phyloP scores from a whole-genome alignment of 768 basidiomycete species.

The Pseudohyphozyma bogoriensis region DNA sequence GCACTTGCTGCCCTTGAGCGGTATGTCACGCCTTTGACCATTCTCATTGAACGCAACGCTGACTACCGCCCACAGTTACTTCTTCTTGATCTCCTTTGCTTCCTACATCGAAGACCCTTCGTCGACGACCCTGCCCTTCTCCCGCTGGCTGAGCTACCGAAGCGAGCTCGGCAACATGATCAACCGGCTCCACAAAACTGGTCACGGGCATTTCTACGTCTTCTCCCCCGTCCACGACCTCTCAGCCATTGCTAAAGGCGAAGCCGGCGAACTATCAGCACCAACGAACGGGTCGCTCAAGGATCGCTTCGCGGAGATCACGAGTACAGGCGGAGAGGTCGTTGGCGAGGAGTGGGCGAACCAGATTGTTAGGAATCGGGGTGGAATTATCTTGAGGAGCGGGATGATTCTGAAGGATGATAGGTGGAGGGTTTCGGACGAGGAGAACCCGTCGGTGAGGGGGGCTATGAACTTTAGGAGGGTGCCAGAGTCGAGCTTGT shows the following conservation, averaged over 20 bases:
- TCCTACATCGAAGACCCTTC: slow-evolving; percentile 56
- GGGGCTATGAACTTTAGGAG: slow-evolving; percentile 94
- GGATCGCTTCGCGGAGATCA: slow-evolving; percentile 43
- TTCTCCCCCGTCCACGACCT: slow-evolving; percentile 87
- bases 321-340: slow-evolving; percentile 62
- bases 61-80: slow-evolving; percentile 80
- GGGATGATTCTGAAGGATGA: slow-evolving; percentile 58
- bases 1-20: slow-evolving; percentile 38
- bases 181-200: slow-evolving; percentile 39
- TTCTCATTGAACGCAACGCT: slow-evolving; percentile 53
- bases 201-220: slow-evolving; percentile 71
- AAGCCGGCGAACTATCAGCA: slow-evolving; percentile 50
- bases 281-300: slow-evolving; percentile 49
- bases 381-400: slow-evolving; percentile 85
- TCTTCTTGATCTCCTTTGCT: slow-evolving; percentile 89
- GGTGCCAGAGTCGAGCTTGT: slow-evolving; percentile 67
- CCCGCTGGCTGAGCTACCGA: slow-evolving; percentile 71
- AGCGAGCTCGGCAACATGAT: slow-evolving; percentile 70
- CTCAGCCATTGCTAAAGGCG: slow-evolving; percentile 62
- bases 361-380: slow-evolving; percentile 86
- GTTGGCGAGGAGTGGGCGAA: slow-evolving; percentile 92
- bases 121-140: slow-evolving; percentile 45
- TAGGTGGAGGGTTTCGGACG: slow-evolving; percentile 17
- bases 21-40: slow-evolving; percentile 46
- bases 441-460: slow-evolving; percentile 48